Evolutionary conservation across 2,329 filamentous ascomycete genomes (phyloP).

Genomic region (Trichophyton mentagrophytes): DNA sequence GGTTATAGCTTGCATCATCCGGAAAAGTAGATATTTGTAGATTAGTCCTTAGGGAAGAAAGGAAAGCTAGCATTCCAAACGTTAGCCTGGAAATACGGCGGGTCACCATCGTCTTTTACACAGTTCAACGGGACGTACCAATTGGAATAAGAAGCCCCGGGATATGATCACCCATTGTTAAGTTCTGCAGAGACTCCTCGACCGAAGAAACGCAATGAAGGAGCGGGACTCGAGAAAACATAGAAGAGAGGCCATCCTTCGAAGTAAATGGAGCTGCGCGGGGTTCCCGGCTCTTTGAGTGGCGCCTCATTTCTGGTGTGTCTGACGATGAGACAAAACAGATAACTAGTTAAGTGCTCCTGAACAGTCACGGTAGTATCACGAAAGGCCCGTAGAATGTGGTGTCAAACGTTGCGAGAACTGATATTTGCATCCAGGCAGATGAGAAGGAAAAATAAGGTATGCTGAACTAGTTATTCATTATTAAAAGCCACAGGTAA

Average conservation of each 20-base stretch:
- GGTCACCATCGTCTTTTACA: no score
- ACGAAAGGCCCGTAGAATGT: not conserved
- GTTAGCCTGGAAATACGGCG: not conserved
- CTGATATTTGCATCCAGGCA: not conserved
- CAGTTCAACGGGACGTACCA: constrained; percentile 14
- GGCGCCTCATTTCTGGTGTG: constrained; percentile 8
- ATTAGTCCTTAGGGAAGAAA: constrained; percentile 69
- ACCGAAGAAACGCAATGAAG: constrained; percentile 2
- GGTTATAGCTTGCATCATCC: constrained; percentile 14
- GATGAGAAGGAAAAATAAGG: not conserved
- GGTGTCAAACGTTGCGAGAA: not conserved
- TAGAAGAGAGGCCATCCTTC: constrained; percentile 8
- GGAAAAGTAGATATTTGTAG: constrained; percentile 49
- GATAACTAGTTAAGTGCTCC: not conserved
- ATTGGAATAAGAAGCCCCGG: constrained; percentile 23
- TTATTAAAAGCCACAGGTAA: not conserved
- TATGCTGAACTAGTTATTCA: not conserved
- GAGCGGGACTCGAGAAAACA: constrained; percentile 10
- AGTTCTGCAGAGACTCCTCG: constrained; percentile 8
- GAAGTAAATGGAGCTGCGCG: constrained; percentile 5
- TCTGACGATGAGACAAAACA: not conserved
- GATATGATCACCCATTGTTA: constrained; percentile 20
- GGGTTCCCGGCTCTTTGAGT: constrained; percentile 9
- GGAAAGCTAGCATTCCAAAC: constrained; percentile 50
- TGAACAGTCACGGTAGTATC: not conserved